Evolutionary conservation across 805 yeast genomes (phyloP), one percentile per base, ranked within the genome.

Genomic region (Saturnispora diversa): DNA sequence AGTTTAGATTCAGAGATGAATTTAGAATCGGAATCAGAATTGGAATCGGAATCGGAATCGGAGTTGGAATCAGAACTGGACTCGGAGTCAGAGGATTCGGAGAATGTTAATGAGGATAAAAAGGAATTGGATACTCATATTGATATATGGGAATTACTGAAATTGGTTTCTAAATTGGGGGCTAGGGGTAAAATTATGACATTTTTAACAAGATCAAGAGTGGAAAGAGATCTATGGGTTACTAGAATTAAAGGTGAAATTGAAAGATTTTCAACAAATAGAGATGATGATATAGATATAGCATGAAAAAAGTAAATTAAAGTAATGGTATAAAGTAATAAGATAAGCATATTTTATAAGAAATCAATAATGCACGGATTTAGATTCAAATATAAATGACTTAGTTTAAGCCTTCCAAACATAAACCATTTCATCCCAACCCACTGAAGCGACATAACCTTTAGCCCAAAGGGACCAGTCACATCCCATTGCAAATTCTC

Each of bases 381-480:
- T n/a, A n/a, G n/a, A n/a, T n/a, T n/a, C n/a, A n/a, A n/a, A n/a
- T n/a, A n/a, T n/a, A n/a, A n/a, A n/a, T n/a, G n/a, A n/a, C 6
- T 30, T 16, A 13, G 8, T n/a, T 21, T 26, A 39, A 9, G 84
- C 75, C 50, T 83, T 87, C 94, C 95, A 92, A 6, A 92, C 72
- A 55, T 82, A 80, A 6, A 87, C 80, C 82, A 85, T 86, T 55
- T 90, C 95, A 64, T 90, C 98, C 95, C 96, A 90, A 2, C 95
- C 96, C 0, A 88, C 80, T 12, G 95, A 80, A 8, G 92, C 94
- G 13, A 82, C 87, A 87, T 92, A 88, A 1, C 97, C 97, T 50
- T 78, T 80, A 3, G 97, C 98, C 97, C 97, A 90, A 38, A 92
- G 61, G 49, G 94, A 81, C 84, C 95, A 92, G 64, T 92, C 97